Conservation (phyloP, 1,284 basidiomycete species). For the Pterulicium gracile region DNA sequence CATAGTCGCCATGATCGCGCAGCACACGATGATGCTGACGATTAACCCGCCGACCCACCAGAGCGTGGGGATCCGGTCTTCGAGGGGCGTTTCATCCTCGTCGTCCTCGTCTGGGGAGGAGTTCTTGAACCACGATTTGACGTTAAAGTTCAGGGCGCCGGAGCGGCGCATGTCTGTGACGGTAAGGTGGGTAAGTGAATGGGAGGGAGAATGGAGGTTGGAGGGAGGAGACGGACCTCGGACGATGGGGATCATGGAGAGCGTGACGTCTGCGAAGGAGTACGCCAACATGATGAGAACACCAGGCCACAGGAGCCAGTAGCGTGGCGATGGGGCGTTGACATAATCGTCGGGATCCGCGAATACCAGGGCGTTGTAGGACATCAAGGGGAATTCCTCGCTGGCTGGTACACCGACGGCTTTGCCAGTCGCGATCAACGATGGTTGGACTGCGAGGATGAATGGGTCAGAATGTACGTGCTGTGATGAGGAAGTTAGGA, state of each 20-base stretch:
- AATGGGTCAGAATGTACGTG: not conserved
- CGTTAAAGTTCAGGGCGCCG: slow-evolving; percentile 15
- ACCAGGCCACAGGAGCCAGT: slow-evolving; percentile 65
- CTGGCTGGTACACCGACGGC: slow-evolving; percentile 31
- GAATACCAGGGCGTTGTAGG: slow-evolving; percentile 35
- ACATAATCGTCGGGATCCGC: slow-evolving; percentile 28
- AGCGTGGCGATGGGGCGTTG: slow-evolving; percentile 44
- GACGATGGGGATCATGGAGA: slow-evolving; percentile 24
- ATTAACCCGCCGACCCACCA: slow-evolving; percentile 47
- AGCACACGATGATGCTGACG: slow-evolving; percentile 38
- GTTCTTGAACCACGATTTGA: slow-evolving; percentile 14
- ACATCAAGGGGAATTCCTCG: slow-evolving; percentile 32
- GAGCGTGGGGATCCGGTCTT: slow-evolving; percentile 43
- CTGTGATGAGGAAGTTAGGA: no score
- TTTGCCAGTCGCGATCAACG: slow-evolving; percentile 40
- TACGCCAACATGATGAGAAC: slow-evolving; percentile 43
- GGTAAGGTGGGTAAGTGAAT: not conserved
- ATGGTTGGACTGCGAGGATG: slow-evolving; percentile 33
- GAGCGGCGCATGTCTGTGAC: slow-evolving; percentile 7
- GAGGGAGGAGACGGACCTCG: slow-evolving; percentile 15
- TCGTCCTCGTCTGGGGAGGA: slow-evolving; percentile 24
- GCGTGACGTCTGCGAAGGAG: slow-evolving; percentile 36
- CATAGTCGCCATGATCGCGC: slow-evolving; percentile 42
- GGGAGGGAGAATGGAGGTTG: no score
- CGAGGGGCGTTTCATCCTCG: slow-evolving; percentile 35